Conservation (phyloP, 805 yeast genomes). For the Nakazawaea anatomiae region DNA sequence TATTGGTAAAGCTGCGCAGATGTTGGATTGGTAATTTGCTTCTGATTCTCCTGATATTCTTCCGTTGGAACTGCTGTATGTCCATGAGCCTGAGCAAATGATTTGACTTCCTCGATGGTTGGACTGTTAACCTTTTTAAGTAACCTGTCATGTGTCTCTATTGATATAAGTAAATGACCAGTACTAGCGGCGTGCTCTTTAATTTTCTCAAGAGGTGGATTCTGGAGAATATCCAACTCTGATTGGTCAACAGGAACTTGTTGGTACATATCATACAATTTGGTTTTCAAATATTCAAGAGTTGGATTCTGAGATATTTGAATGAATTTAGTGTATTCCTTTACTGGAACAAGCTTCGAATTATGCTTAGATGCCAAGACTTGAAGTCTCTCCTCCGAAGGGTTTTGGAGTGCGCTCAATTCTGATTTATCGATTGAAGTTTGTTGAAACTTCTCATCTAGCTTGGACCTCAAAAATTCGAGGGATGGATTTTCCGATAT, state of each 20-base stretch:
- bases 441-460: conserved; percentile 1
- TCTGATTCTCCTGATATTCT: not conserved
- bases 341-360: conserved; percentile 8
- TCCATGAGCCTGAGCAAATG: not conserved
- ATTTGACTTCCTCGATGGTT: not conserved
- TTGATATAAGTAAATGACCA: not conserved
- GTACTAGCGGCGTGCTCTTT: not conserved
- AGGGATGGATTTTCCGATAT: not conserved
- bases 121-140: not conserved
- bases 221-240: conserved; percentile 2
- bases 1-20: conserved; percentile 7
- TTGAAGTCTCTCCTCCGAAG: not conserved
- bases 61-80: conserved; percentile 6
- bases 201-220: conserved; percentile 12
- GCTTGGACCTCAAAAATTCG: conserved; percentile 4
- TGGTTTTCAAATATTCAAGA: conserved; percentile 9
- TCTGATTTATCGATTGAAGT: conserved; percentile 1
- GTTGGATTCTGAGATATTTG: conserved; percentile 12
- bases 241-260: not conserved
- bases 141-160: not conserved
- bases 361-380: conserved; percentile 7
- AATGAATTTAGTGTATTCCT: conserved; percentile 11
- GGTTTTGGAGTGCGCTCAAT: conserved; percentile 3
- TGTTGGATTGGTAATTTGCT: conserved; percentile 6
- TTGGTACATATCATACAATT: not conserved